A percentile compares a stretch with the other conserved stretches of the same genome.
Evolutionary conservation across 1,284 basidiomycete species (phyloP).

Genomic region (Pseudozyma sp.): DNA sequence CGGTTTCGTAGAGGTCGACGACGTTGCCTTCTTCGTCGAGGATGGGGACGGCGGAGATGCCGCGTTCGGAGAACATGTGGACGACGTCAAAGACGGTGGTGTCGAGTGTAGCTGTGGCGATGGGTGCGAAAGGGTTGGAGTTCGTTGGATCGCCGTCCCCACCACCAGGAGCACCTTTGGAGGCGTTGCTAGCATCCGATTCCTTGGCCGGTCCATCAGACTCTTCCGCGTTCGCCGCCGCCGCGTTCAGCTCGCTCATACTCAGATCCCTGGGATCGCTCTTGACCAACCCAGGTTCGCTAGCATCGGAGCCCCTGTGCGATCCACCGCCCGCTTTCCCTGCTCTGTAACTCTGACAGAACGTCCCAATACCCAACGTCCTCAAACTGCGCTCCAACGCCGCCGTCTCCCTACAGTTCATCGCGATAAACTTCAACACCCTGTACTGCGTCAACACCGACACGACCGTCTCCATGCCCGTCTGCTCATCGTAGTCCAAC

Average conservation of each 20-base stretch:
- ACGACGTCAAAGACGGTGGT: slow-evolving; percentile 98
- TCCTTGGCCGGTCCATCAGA: slow-evolving; percentile 1
- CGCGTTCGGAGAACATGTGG: slow-evolving; percentile 95
- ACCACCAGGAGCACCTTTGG: background rate
- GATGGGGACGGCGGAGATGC: slow-evolving; percentile 97
- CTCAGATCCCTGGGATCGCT: slow-evolving; percentile 13
- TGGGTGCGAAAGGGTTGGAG: slow-evolving; percentile 79
- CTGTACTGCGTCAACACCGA: slow-evolving; percentile 97
- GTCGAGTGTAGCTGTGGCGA: slow-evolving; percentile 89
- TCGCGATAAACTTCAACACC: slow-evolving; percentile 96
- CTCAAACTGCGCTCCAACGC: slow-evolving; percentile 78
- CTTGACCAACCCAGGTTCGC: slow-evolving; percentile 33
- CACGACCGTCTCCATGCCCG: slow-evolving; percentile 93
- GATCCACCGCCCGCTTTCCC: slow-evolving; percentile 1
- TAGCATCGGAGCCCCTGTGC: slow-evolving; percentile 39
- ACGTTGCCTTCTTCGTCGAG: slow-evolving; percentile 92
- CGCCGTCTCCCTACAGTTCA: slow-evolving; percentile 75
- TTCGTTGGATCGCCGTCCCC: background rate
- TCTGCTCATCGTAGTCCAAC: slow-evolving; percentile 91
- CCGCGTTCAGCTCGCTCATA: slow-evolving; percentile 26
- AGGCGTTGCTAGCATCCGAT: slow-evolving; percentile 17
- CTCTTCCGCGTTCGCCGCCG: background rate
- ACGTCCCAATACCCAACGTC: slow-evolving; percentile 92
- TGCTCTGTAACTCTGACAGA: slow-evolving; percentile 72
- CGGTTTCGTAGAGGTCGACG: slow-evolving; percentile 96